Percentiles rank a stretch among this genome's conserved stretches.
Evolutionary conservation across 805 yeast species (phyloP).

Genomic region (Metschnikowia gruessii): DNA sequence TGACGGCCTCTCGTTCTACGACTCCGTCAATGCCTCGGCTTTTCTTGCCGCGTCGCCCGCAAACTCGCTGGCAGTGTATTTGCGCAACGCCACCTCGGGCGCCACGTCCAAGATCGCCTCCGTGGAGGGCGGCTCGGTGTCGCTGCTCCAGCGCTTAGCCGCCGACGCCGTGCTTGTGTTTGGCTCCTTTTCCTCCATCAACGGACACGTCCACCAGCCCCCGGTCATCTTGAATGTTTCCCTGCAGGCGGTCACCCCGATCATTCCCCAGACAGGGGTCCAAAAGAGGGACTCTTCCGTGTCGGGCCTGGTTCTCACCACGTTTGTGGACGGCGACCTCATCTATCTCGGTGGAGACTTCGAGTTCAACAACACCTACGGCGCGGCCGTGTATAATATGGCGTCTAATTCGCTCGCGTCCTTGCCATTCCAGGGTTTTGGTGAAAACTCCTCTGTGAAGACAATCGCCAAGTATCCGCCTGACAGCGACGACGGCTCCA

Average conservation of each 20-base stretch:
- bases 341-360: slow-evolving; percentile 84
- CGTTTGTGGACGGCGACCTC: slow-evolving; percentile 40
- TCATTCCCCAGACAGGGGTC: slow-evolving; percentile 17
- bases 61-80: slow-evolving; percentile 14
- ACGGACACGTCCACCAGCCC: slow-evolving; percentile 23
- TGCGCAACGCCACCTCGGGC: slow-evolving; percentile 15
- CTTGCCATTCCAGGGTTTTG: slow-evolving; percentile 78
- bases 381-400: slow-evolving; percentile 64
- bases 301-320: slow-evolving; percentile 35
- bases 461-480: slow-evolving; percentile 52
- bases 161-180: slow-evolving; percentile 30
- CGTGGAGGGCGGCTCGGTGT: slow-evolving; percentile 31
- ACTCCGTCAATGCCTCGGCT: slow-evolving; percentile 17
- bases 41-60: slow-evolving; percentile 11
- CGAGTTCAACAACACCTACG: slow-evolving; percentile 47
- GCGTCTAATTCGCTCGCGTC: slow-evolving; percentile 38
- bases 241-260: slow-evolving; percentile 22
- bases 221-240: slow-evolving; percentile 39
- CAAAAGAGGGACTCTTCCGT: not conserved
- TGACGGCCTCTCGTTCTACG: slow-evolving; percentile 19
- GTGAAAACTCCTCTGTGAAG: slow-evolving; percentile 53
- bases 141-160: slow-evolving; percentile 27
- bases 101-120: slow-evolving; percentile 22
- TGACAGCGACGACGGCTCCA: slow-evolving; percentile 36
- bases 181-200: slow-evolving; percentile 38